phyloP scores from a whole-genome alignment of 2,329 filamentous ascomycete species.

The Ilyonectria mors-panacis region DNA sequence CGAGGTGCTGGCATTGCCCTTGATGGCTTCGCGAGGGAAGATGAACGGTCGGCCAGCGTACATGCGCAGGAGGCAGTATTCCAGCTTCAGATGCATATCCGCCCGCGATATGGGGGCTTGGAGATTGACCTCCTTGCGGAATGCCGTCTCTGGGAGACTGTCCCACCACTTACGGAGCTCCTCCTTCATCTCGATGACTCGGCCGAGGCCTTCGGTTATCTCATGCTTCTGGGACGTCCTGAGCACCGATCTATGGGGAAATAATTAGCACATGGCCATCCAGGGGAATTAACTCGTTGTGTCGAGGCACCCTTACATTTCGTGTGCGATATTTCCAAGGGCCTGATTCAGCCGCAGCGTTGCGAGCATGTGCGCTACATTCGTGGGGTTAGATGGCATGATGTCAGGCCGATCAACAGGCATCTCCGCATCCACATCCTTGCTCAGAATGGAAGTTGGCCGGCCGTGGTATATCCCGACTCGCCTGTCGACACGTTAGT shows the following conservation, averaged over 20 bases:
- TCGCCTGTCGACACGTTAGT: conserved; percentile 55
- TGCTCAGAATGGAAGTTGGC: conserved; percentile 66
- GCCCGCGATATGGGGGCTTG: conserved; percentile 60
- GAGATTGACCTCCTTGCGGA: conserved; percentile 57
- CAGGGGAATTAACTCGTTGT: background rate
- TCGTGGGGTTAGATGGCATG: conserved; percentile 57
- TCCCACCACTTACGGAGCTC: conserved; percentile 58
- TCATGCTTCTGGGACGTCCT: conserved; percentile 52
- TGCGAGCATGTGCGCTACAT: conserved; percentile 63
- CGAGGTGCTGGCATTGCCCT: conserved; percentile 47
- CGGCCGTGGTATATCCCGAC: conserved; percentile 71
- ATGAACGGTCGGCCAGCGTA: conserved; percentile 69
- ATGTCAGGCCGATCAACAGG: conserved; percentile 63
- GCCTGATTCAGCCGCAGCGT: conserved; percentile 56
- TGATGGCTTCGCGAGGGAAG: conserved; percentile 54
- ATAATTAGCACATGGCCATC: conserved; percentile 23
- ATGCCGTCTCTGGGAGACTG: conserved; percentile 51
- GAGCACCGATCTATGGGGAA: conserved; percentile 50
- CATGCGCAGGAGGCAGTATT: conserved; percentile 67
- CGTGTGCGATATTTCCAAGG: conserved; percentile 55
- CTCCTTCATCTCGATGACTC: conserved; percentile 55
- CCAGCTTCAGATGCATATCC: conserved; percentile 66
- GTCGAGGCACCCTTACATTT: conserved; percentile 52
- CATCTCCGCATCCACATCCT: conserved; percentile 68
- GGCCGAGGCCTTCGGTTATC: conserved; percentile 51